Evolutionary conservation across 352 stramenopile genomes (phyloP).

Genomic region (Phytophthora litchii): DNA sequence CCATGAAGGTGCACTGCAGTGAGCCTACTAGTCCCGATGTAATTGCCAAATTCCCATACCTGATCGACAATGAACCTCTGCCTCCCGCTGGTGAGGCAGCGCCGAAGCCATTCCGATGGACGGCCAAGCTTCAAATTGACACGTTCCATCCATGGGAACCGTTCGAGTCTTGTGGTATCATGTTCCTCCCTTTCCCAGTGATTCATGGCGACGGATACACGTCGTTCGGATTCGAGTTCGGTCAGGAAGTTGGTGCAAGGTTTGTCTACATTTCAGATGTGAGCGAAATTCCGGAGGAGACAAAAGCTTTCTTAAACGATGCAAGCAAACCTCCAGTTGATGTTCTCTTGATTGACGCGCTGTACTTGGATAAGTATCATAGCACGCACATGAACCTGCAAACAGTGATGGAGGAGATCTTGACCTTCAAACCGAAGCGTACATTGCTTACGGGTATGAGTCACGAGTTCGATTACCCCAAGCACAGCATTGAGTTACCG

Average conservation of each 20-base stretch:
- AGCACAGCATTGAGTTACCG: slow-evolving; percentile 48
- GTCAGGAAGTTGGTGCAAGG: slow-evolving; percentile 59
- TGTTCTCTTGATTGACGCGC: slow-evolving; percentile 82
- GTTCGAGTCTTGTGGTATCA: slow-evolving; percentile 56
- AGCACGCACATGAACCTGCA: slow-evolving; percentile 87
- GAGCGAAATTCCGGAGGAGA: slow-evolving; percentile 73
- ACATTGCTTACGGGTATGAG: slow-evolving; percentile 88
- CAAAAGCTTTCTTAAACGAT: slow-evolving; percentile 64
- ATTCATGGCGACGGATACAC: slow-evolving; percentile 82
- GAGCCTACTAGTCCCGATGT: slow-evolving; percentile 61
- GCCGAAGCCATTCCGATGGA: slow-evolving; percentile 71
- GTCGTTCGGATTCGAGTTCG: slow-evolving; percentile 85
- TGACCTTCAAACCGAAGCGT: slow-evolving; percentile 62
- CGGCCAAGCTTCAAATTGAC: slow-evolving; percentile 76
- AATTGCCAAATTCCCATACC: slow-evolving; percentile 78
- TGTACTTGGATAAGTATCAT: slow-evolving; percentile 80
- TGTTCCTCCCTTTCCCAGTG: slow-evolving; percentile 76
- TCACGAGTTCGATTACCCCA: slow-evolving; percentile 83
- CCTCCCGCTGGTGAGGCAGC: slow-evolving; percentile 7
- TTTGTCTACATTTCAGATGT: slow-evolving; percentile 92
- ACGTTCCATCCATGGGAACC: slow-evolving; percentile 55
- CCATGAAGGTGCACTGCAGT: slow-evolving; percentile 71
- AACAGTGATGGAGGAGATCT: slow-evolving; percentile 71
- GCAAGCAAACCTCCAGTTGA: slow-evolving; percentile 61
- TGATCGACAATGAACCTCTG: slow-evolving; percentile 56